These are phyloP conservation scores for Pleomassaria siparia DNA, from an alignment of 2,329 filamentous ascomycete genomes.

Conservation along the genomic window DNA sequence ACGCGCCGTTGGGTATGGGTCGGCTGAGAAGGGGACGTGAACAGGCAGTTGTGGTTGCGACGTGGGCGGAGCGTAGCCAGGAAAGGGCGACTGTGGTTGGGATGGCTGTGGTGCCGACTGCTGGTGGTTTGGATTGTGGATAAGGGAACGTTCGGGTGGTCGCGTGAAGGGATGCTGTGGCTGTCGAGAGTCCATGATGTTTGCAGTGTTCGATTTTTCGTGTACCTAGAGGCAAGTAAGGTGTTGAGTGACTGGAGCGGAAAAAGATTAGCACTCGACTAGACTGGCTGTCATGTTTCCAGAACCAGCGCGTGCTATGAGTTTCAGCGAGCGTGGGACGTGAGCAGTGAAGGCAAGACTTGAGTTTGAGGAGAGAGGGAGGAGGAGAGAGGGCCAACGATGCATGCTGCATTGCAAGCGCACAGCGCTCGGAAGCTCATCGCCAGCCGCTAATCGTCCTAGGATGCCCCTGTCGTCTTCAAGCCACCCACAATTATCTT, in stretches of 20 bases:
- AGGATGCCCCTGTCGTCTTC: not conserved
- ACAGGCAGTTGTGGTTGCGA: slow-evolving; percentile 39
- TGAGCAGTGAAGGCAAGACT: slow-evolving; percentile 2
- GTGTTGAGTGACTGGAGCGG: not conserved
- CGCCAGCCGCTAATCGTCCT: slow-evolving; percentile 1
- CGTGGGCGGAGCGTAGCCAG: slow-evolving; percentile 34
- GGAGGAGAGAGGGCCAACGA: not conserved
- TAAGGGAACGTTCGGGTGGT: slow-evolving; percentile 44
- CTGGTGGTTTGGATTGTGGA: slow-evolving; percentile 62
- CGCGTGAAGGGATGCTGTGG: slow-evolving; percentile 42
- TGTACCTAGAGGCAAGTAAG: not conserved
- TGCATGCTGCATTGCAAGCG: not conserved
- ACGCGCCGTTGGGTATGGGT: slow-evolving; percentile 50
- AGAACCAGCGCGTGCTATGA: slow-evolving; percentile 8
- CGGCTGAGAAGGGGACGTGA: slow-evolving; percentile 48
- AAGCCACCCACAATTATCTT: slow-evolving; percentile 1
- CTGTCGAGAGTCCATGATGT: slow-evolving; percentile 43
- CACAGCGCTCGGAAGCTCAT: slow-evolving; percentile 1
- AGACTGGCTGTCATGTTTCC: slow-evolving; percentile 5
- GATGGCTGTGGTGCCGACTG: slow-evolving; percentile 40
- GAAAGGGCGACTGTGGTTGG: slow-evolving; percentile 20
- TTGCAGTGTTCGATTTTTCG: slow-evolving; percentile 10
- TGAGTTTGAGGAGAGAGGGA: slow-evolving; percentile 8
- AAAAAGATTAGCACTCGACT: slow-evolving; percentile 3
- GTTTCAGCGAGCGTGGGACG: not conserved